Base-by-base conservation (phyloP, 2,329 filamentous ascomycete species). In the Sarocladium kiliense region DNA sequence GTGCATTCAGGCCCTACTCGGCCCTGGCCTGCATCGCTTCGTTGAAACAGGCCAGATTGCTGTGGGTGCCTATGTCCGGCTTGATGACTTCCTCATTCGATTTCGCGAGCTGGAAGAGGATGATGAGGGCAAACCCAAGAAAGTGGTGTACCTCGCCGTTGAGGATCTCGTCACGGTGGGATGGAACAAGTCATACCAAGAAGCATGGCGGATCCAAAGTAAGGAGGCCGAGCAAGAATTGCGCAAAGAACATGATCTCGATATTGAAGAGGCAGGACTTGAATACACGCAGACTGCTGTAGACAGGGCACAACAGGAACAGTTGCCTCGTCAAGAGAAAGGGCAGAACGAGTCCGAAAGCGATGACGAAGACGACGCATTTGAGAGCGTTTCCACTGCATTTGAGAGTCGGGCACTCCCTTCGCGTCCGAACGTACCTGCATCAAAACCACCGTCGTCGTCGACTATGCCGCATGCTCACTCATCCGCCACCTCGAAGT, bases 1-100 rank as follows among this genome's bases (percentile, higher is more conserved):
- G 3, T 81, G 77, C 59, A 71, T 83, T n/a, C 79, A 83, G 62
- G 78, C 77, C 0, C 64, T 83, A 7, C 63, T 82, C 41, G 64
- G 66, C 6, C 66, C 71, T 1, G 71, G 72, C 47, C 70, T 78
- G 65, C 78, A 82, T 53, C 69, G 71, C 3, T 72, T 78, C n/a
- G 68, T 80, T 9, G 72, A 79, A 39, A 63, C 62, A 1, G 73
- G 71, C 2, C 70, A 74, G n/a, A 60, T 82, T 34, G 66, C 65
- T 3, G 67, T 76, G 11, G 80, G 80, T 1, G 74, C 72, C 41
- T 80, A 80, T 60, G 71, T 82, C 21, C 71, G 70, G 36, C 61
- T 79, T n/a, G 71, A 76, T 26, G 60, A 63, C 9, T 76, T 77
- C 41, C 64, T 72, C 47, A 26, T 76, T 27, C 66, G 66, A 18